Conservation (phyloP, 2,329 filamentous ascomycete species). For the Trichoderma afroharzianum region DNA sequence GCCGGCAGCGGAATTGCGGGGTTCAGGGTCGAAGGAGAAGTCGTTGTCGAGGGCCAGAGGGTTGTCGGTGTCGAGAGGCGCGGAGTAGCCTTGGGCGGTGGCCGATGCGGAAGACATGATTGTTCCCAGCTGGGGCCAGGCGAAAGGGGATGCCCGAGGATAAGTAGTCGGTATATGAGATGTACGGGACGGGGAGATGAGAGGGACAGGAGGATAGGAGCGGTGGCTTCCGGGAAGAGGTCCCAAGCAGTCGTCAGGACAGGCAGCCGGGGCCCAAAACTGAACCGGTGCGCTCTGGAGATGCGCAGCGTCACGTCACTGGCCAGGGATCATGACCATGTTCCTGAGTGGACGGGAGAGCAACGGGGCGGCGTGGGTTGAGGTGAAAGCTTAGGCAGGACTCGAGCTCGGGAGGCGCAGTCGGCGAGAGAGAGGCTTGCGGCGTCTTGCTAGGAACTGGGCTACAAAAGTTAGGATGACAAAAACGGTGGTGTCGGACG, state of each 20-base stretch:
- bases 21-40: slow-evolving; percentile 30
- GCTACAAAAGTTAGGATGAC: background rate
- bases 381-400: slow-evolving; percentile 2
- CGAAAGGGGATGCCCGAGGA: slow-evolving; percentile 21
- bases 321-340: slow-evolving; percentile 34
- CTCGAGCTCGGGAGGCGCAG: slow-evolving; percentile 10
- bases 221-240: slow-evolving; percentile 2
- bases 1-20: slow-evolving; percentile 29
- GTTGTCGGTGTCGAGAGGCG: slow-evolving; percentile 33
- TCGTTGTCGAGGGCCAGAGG: slow-evolving; percentile 32
- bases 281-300: slow-evolving; percentile 20
- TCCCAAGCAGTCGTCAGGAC: background rate
- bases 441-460: slow-evolving; percentile 7
- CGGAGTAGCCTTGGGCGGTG: slow-evolving; percentile 38
- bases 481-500: slow-evolving; percentile 12
- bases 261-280: slow-evolving; percentile 16
- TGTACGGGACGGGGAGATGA: background rate
- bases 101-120: slow-evolving; percentile 45
- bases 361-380: background rate
- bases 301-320: slow-evolving; percentile 27
- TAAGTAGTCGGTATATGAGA: slow-evolving; percentile 15
- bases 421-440: slow-evolving; percentile 8
- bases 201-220: background rate
- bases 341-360: slow-evolving; percentile 22
- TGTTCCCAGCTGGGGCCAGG: slow-evolving; percentile 20